phyloP scores from a whole-genome alignment of 768 basidiomycete genomes.

The Daedalea quercina region DNA sequence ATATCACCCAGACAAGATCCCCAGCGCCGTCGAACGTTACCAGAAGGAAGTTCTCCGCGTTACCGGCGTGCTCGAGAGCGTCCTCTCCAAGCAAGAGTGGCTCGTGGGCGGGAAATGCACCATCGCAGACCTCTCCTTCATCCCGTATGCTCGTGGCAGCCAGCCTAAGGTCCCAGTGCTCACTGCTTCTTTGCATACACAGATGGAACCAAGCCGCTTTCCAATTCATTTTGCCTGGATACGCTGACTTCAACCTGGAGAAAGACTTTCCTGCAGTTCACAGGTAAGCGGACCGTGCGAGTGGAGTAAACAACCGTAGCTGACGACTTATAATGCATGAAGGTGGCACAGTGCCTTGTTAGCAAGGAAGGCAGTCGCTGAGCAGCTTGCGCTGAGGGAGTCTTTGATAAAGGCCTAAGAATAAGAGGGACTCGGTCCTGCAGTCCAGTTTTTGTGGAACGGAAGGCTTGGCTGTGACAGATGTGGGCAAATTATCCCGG shows the following conservation, averaged over 20 bases:
- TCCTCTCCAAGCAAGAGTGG: conserved; percentile 22
- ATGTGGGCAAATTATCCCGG: too few species aligned
- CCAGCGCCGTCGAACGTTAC: conserved; percentile 24
- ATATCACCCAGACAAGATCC: conserved; percentile 22
- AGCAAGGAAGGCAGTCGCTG: neutral
- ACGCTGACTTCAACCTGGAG: neutral
- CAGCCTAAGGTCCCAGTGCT: neutral
- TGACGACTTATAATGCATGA: neutral
- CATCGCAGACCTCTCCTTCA: conserved; percentile 21
- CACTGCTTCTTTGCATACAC: neutral
- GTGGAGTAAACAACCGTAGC: neutral
- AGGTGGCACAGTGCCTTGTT: neutral
- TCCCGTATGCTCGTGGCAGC: conserved; percentile 3
- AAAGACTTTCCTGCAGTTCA: neutral
- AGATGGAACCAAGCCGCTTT: neutral
- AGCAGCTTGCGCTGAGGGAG: neutral
- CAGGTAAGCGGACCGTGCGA: neutral
- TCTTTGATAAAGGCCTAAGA: neutral
- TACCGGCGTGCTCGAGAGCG: conserved; percentile 19
- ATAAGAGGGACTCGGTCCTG: too few species aligned
- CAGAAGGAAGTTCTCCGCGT: conserved; percentile 21
- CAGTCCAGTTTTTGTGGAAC: too few species aligned
- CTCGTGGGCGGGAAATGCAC: conserved; percentile 22
- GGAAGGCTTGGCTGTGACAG: too few species aligned
- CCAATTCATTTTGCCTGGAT: neutral